These are phyloP conservation scores for Aspergillus leporis DNA, from an alignment of 495 filamentous ascomycete genomes.

Conservation along the genomic window DNA sequence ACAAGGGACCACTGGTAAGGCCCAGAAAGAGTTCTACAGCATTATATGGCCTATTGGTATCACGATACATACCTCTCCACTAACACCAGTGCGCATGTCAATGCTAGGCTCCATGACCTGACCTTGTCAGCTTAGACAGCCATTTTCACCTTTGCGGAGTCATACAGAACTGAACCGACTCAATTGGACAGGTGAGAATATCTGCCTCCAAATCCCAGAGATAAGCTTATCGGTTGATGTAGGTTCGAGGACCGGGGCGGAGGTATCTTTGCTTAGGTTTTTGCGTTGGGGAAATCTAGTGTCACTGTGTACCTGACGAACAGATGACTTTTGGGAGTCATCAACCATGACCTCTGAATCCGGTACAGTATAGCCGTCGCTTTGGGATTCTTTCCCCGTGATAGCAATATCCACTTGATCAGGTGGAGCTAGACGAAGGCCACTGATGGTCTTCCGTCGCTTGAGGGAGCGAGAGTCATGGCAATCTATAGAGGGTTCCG, in stretches of 20 bases:
- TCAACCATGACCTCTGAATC: neutral
- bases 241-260: constrained; percentile 15
- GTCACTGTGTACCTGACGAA: constrained; percentile 25
- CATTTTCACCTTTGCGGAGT: neutral
- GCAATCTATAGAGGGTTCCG: neutral
- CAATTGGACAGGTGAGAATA: constrained; percentile 19
- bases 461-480: constrained; percentile 3
- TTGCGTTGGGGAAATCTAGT: constrained; percentile 26
- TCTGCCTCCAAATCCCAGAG: constrained; percentile 25
- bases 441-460: constrained; percentile 21
- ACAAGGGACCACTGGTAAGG: neutral
- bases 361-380: neutral
- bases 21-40: neutral
- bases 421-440: constrained; percentile 12
- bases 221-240: constrained; percentile 25
- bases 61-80: constrained; percentile 17
- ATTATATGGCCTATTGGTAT: neutral
- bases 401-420: neutral
- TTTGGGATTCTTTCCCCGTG: neutral
- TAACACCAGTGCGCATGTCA: constrained; percentile 22
- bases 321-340: constrained; percentile 2
- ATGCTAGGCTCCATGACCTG: constrained; percentile 18
- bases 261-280: constrained; percentile 14
- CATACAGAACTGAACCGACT: constrained; percentile 16
- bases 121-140: constrained; percentile 3